Evolutionary conservation across 2,329 filamentous ascomycete genomes (phyloP), one percentile per base, ranked within the genome.

Genomic region (Emmonsia crescens): DNA sequence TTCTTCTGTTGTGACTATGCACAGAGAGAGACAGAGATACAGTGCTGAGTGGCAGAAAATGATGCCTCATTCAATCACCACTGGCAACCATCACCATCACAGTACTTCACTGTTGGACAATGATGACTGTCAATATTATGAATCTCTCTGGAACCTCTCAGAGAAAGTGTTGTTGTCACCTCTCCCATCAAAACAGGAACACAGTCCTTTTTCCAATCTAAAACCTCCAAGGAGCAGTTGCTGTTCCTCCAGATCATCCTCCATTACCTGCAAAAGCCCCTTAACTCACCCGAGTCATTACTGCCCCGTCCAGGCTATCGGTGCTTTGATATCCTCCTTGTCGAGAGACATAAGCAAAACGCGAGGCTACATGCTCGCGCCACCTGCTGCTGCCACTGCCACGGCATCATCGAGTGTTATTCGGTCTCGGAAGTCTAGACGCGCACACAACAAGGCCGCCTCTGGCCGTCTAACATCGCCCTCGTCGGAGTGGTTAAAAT

Each of bases 401-500:
- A 19, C 16, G 9, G 16, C 40, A 2, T 27, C 40, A 14, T 56
- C 55, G 16, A 38, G 55, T n/a, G 36, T 46, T 44, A 29, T 31
- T 31, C 55, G 55, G 5, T 4, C 21, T 16, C 21, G n/a, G 24
- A 44, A 44, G 27, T 16, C 24, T 19, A 57, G 55, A 33, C 55
- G 38, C 8, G 29, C 24, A 24, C 14, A 4, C 2, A 31, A 27
- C 21, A 57, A 57, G 24, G 4, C 38, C 8, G 3, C 14, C 21
- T 29, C 55, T 29, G 14, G 24, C 10, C 14, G 38, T 29, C 33
- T 38, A 5, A 27, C 14, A 44, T 46, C 36, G 10, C 55, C 55
- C 16, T 57, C 55, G n/a, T 57, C 55, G 1, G 55, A 57, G 55
- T 57, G 55, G 55, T n/a, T 57, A 16, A 57, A 57, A 29, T 31